Conservation (phyloP, 2,329 filamentous ascomycete genomes). For the Triangularia setosa region DNA sequence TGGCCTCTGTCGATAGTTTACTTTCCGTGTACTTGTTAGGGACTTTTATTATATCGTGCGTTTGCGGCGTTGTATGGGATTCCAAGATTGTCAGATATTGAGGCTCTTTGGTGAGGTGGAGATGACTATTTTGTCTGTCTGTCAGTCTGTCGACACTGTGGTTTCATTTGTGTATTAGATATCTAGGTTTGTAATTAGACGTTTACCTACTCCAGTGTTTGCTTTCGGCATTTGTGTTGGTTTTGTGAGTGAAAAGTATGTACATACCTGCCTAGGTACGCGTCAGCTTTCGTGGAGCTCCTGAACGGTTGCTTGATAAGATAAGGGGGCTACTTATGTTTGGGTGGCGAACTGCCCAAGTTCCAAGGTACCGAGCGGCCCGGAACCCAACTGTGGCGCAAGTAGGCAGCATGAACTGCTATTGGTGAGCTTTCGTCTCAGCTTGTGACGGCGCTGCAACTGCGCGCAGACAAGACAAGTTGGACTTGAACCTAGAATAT, state of each 20-base stretch:
- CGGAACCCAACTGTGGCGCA: conserved; percentile 5
- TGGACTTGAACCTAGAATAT: neutral
- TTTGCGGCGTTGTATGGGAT: conserved; percentile 5
- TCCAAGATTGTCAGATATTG: conserved; percentile 1
- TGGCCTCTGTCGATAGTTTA: conserved; percentile 7
- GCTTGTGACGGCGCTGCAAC: conserved; percentile 2
- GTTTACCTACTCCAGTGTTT: neutral
- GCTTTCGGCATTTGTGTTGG: neutral
- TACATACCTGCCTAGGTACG: neutral
- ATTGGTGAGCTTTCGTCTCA: conserved; percentile 8
- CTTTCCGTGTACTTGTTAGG: conserved; percentile 10
- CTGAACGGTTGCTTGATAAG: neutral
- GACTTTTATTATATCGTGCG: conserved; percentile 3
- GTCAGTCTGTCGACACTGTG: neutral
- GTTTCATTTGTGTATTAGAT: neutral
- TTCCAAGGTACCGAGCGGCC: neutral
- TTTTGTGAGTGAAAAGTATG: no score
- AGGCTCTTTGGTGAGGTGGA: neutral
- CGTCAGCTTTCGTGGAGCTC: neutral
- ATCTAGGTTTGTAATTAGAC: neutral
- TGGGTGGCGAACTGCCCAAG: neutral
- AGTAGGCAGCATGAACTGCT: conserved; percentile 1
- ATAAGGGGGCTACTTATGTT: neutral
- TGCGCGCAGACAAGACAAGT: conserved; percentile 3
- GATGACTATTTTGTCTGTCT: neutral